A percentile compares a stretch with the other conserved stretches of the same genome.
Conservation (phyloP, 1,284 basidiomycete genomes). For the Phylloboletellus chloephorus region DNA sequence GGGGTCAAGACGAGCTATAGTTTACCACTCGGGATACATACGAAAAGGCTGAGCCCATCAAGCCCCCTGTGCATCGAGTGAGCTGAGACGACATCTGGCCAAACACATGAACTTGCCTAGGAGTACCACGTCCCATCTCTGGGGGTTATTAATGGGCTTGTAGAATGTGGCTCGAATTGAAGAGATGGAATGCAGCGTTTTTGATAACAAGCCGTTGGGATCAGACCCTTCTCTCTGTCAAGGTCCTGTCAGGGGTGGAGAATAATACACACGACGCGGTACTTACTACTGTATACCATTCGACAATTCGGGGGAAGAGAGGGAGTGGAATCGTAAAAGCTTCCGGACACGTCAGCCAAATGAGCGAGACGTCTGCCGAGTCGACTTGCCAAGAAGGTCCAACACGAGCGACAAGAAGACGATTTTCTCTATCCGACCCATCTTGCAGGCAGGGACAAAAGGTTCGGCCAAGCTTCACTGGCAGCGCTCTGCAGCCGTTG, state of each 20-base stretch:
- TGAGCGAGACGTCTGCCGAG: neutral
- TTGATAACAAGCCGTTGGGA: slow-evolving; percentile 63
- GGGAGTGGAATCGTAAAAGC: slow-evolving; percentile 94
- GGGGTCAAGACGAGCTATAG: slow-evolving; percentile 5
- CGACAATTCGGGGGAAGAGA: slow-evolving; percentile 82
- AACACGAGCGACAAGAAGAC: slow-evolving; percentile 81
- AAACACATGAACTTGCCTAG: slow-evolving; percentile 44
- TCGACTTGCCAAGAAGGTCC: slow-evolving; percentile 67
- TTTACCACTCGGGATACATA: slow-evolving; percentile 36
- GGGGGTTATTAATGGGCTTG: slow-evolving; percentile 53
- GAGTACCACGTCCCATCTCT: slow-evolving; percentile 81
- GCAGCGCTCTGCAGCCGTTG: neutral
- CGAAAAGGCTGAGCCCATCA: slow-evolving; percentile 90
- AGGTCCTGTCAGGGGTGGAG: neutral
- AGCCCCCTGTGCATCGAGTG: slow-evolving; percentile 49
- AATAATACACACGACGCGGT: no score
- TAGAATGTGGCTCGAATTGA: slow-evolving; percentile 59
- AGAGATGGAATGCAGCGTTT: slow-evolving; percentile 61
- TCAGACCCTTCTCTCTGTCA: slow-evolving; percentile 64
- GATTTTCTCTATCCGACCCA: slow-evolving; percentile 67
- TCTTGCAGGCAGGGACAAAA: slow-evolving; percentile 24
- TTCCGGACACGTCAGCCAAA: slow-evolving; percentile 26
- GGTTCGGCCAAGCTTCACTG: neutral
- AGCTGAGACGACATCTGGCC: slow-evolving; percentile 2
- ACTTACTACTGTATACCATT: slow-evolving; percentile 79